Evolutionary conservation across 2,329 filamentous ascomycete species (phyloP), one percentile per base, ranked within the genome.

Genomic region (Fusarium begoniae): DNA sequence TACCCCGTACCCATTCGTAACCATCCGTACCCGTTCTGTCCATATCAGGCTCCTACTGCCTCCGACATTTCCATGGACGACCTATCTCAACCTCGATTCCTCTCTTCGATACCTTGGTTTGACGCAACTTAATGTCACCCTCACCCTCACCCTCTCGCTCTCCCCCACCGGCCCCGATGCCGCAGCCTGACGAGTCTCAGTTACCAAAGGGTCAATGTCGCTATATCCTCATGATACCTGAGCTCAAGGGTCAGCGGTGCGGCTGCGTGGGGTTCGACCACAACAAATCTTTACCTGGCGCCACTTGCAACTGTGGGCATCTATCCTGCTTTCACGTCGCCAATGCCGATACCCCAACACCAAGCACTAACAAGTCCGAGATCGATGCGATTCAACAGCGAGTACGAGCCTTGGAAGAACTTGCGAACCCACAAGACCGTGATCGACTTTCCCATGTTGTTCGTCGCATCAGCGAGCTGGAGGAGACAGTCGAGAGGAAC

Each of bases 141-240:
- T 77, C 77, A 70, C 72, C 70, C 50, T 77, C 77, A 65, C 73
- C 72, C 68, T 66, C 75, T 66, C 69, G 44, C 54, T 78, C 76
- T 55, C 66, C 75, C 43, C 75, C 72, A 69, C 71, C 75, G 70
- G 74, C 77, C 47, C 71, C 68, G 66, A 75, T 76, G 71, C 75
- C 70, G 66, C 70, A 72, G 58, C 59, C 47, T 60, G 86, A 88
- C 64, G 87, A 88, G 61, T 71, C 83, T 43, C 83, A 83, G 56
- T 83, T 91, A 28, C 89, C 89, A 20, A 84, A 86, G 73, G 89
- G 89, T 38, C 87, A 89, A 74, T 91, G 89, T 74, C 87, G 88
- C 68, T 90, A 88, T 75, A 90, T 91, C 70, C 79, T 91, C 37
- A 83, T 89, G 35, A 83, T 87, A 63, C 87, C 89, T 11, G 87